Base-by-base conservation (phyloP, 2,329 filamentous ascomycete genomes). In the Fusarium odoratissimum region DNA sequence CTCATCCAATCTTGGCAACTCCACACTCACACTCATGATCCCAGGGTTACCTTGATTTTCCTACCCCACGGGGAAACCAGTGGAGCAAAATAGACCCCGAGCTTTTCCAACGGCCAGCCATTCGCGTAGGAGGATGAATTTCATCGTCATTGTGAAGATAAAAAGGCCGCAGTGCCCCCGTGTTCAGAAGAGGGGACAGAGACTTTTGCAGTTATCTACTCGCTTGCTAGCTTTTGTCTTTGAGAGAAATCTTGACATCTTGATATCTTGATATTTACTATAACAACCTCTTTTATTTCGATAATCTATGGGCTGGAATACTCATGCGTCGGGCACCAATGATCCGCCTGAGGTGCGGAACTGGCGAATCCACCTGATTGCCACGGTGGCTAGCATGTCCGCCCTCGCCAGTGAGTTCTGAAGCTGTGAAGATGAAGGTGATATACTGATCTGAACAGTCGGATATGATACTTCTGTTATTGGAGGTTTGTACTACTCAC, bases 401-500 rank as follows among this genome's bases (percentile, higher is more conserved):
- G 79, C 79, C 31, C 76, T 80, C 33, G 77, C 79, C 45, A 80
- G 79, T 80, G 67, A 58, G 79, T 76, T 13, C 21, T 17, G 12
- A 25, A 9, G 14, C 1, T 12, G 13, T 31, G 17, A 4, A 19
- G 10, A 31, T 17, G 7, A 6, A 48, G 5, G 4, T 2, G 1
- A 1, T 1, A 14, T 55, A 30, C 46, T 67, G 37, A 65, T 25
- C 13, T 42, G 13, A 3, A 4, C 37, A 80, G 79, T 82, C 78
- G 81, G 80, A 63, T 82, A 83, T 57, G 81, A 82, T 19, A 81
- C 81, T 23, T 78, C 81, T 25, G 81, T 84, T 52, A 83, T 84
- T 30, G 82, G 82, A 45, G 82, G 58, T 61, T 54, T 31, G 49
- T 35, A n/a, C 38, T 10, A 21, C 19, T 54, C 5, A 10, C 9